These are phyloP conservation scores for Collariella sp. DNA, from an alignment of 495 filamentous ascomycete genomes.

Conservation along the genomic window DNA sequence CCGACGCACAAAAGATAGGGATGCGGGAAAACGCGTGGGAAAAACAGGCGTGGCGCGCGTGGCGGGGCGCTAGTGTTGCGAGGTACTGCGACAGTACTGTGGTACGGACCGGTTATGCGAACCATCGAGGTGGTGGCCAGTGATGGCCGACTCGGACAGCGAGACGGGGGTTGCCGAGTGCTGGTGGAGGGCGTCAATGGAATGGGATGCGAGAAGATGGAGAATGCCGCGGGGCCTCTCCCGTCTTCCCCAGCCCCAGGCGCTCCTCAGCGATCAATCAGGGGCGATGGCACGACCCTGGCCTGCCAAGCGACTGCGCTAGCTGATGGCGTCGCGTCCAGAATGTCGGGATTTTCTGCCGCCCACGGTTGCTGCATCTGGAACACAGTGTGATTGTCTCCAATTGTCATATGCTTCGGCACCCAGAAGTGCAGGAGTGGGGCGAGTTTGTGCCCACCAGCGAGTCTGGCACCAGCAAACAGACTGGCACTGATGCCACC, in stretches of 20 bases:
- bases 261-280: neutral
- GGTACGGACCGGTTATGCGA: too few relatives aligned
- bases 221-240: slow-evolving; percentile 24
- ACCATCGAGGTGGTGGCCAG: too few relatives aligned
- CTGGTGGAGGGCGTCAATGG: slow-evolving; percentile 4
- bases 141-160: neutral
- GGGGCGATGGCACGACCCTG: slow-evolving; percentile 11
- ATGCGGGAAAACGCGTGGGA: neutral
- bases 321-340: slow-evolving; percentile 4
- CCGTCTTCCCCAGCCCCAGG: too few relatives aligned
- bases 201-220: slow-evolving; percentile 10
- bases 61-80: neutral
- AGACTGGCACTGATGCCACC: too few relatives aligned
- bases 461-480: too few relatives aligned
- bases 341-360: slow-evolving; percentile 8
- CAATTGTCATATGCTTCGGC: neutral
- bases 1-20: neutral
- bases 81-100: too few relatives aligned
- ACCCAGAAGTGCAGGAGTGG: too few relatives aligned
- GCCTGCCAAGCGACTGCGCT: neutral
- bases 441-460: too few relatives aligned
- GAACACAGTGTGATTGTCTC: neutral
- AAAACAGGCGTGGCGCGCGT: neutral
- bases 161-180: slow-evolving; percentile 20
- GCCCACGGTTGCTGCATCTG: neutral